Conservation (phyloP, 192 early-diverging fungal species). For the Backusella westeae region DNA sequence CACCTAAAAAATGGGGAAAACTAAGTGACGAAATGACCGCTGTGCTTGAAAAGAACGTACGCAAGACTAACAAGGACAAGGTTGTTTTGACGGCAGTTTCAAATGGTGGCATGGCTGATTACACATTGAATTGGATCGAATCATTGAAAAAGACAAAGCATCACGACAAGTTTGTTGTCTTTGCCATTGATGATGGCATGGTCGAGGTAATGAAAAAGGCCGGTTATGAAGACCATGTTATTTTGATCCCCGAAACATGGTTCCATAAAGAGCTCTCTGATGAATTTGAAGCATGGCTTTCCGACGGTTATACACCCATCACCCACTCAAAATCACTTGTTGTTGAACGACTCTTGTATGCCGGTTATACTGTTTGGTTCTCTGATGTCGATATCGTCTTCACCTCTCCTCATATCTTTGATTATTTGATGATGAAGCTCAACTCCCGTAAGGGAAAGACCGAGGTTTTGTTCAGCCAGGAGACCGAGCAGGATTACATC, state of each 20-base stretch:
- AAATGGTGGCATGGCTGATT: conserved; percentile 39
- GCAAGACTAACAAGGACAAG: conserved; percentile 3
- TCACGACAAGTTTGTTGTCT: conserved; percentile 30
- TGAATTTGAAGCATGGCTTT: conserved; percentile 24
- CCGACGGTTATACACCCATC: conserved; percentile 33
- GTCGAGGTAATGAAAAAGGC: conserved; percentile 23
- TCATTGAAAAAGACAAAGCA: conserved; percentile 27
- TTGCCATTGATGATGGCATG: conserved; percentile 37
- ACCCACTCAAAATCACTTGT: conserved; percentile 41
- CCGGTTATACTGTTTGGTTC: conserved; percentile 36
- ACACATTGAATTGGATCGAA: conserved; percentile 42
- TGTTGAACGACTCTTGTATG: conserved; percentile 36
- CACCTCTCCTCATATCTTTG: conserved; percentile 26
- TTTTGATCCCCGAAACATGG: conserved; percentile 35
- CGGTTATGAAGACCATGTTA: conserved; percentile 31
- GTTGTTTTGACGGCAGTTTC: conserved; percentile 36
- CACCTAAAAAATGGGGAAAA: conserved; percentile 1
- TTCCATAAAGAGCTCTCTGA: conserved; percentile 30
- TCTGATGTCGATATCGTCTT: conserved; percentile 44
- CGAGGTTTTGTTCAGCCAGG: conserved; percentile 33
- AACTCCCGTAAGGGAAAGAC: conserved; percentile 15
- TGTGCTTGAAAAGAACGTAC: background rate
- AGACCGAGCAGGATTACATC: conserved; percentile 29
- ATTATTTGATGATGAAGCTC: conserved; percentile 29
- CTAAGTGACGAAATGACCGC: background rate